Base-by-base conservation (phyloP, 2,329 filamentous ascomycete genomes). In the Coniella lustricola region DNA sequence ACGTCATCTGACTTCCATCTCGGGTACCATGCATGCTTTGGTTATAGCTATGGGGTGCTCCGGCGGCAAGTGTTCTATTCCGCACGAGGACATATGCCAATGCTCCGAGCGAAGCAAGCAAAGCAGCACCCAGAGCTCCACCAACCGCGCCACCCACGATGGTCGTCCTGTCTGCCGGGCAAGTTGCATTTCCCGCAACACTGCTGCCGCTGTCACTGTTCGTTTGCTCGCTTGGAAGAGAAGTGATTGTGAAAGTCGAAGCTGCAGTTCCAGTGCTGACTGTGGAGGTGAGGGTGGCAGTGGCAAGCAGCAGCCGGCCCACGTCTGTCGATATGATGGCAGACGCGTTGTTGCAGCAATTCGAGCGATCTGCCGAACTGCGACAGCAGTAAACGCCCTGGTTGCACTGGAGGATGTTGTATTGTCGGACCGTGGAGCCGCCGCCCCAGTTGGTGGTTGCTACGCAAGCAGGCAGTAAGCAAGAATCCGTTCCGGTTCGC, bases 111-210 rank as follows among this genome's bases (percentile, higher is more conserved):
- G 56, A 55, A 2, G 53, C 56, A 14, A 59, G 46, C 18, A 59
- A 46, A 18, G 53, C 56, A n/a, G 52, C 54, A 5, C 56, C 56
- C 4, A 59, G 48, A 4, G 47, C 51, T 18, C 54, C 55, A 9
- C 57, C 55, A 2, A 58, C 54, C 1, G 55, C 55, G 3, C 55
- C 56, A 9, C 55, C 56, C 20, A 59, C 55, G 3, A 56, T 48
- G 1, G 53, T 55, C 12, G 55, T 47, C 7, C 55, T 58, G 40
- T 58, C 51, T 25, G 52, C 51, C 1, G 57, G 56, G 20, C 57
- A 59, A 13, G 31, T 35, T 25, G 34, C 16, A 16, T 4, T 36
- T 14, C 37, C 36, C 8, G 39, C 12, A 16, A 31, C 44, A 13
- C 32, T 29, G 33, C 44, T 55, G 2, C 43, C 38, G 7, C 34